phyloP scores from a whole-genome alignment of 805 yeast genomes.

The Ogataea neopini region DNA sequence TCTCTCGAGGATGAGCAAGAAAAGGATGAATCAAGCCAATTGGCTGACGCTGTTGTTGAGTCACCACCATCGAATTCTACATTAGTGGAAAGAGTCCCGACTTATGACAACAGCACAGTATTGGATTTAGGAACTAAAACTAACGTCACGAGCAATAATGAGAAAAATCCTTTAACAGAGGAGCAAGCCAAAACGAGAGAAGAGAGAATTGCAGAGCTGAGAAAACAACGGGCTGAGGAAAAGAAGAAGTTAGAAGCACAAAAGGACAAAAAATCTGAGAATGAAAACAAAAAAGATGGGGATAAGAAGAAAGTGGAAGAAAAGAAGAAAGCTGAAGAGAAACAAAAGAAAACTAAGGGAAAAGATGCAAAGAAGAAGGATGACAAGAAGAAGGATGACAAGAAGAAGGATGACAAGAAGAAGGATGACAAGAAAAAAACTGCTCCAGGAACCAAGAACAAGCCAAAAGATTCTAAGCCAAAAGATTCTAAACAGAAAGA shows the following conservation, averaged over 20 bases:
- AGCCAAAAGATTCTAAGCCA: no score
- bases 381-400: not conserved
- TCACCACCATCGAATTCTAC: not conserved
- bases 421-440: not conserved
- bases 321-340: not conserved
- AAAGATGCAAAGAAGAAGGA: constrained; percentile 2
- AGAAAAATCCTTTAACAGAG: not conserved
- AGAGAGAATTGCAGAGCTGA: not conserved
- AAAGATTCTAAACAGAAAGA: not conserved
- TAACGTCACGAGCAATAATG: not conserved
- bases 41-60: not conserved
- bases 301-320: not conserved
- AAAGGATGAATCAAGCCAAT: no score
- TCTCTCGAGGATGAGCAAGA: not conserved
- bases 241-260: constrained; percentile 2
- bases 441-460: not conserved
- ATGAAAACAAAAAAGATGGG: constrained; percentile 4
- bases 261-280: constrained; percentile 4
- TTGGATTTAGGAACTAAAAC: not conserved
- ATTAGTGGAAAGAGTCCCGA: not conserved
- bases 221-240: constrained; percentile 8
- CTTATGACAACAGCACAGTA: not conserved
- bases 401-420: not conserved
- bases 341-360: not conserved
- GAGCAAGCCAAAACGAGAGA: not conserved